These are phyloP conservation scores for Hebeloma cylindrosporum DNA, from an alignment of 768 basidiomycete species.

Conservation along the genomic window DNA sequence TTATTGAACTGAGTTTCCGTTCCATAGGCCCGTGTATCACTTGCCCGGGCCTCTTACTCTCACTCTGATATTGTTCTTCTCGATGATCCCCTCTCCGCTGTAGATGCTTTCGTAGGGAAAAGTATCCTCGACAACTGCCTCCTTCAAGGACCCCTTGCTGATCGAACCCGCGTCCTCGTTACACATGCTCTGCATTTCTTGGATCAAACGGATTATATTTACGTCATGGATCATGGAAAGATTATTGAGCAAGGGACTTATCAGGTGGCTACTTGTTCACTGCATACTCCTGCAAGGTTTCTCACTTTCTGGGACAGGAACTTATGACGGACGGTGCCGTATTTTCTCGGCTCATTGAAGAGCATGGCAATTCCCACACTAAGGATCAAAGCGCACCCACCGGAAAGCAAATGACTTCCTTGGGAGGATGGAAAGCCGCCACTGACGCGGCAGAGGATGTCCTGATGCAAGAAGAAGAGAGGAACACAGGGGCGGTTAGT, in stretches of 20 bases:
- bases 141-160: conserved; percentile 48
- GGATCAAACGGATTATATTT: conserved; percentile 61
- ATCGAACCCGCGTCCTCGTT: conserved; percentile 60
- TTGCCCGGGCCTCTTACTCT: conserved; percentile 79
- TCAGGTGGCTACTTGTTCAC: conserved; percentile 32
- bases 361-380: conserved; percentile 47
- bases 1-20: conserved; percentile 1
- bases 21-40: conserved; percentile 63
- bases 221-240: conserved; percentile 57
- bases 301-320: conserved; percentile 29
- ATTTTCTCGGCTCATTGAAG: conserved; percentile 54
- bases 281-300: neutral
- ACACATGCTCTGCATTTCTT: conserved; percentile 61
- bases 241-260: conserved; percentile 68
- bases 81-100: conserved; percentile 80
- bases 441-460: conserved; percentile 17
- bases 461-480: conserved; percentile 57
- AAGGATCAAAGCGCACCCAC: conserved; percentile 30
- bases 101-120: conserved; percentile 76
- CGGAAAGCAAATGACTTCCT: too few relatives aligned
- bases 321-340: conserved; percentile 43
- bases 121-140: conserved; percentile 64
- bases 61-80: conserved; percentile 71
- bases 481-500: conserved; percentile 51
- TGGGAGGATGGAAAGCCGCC: neutral